phyloP scores from a whole-genome alignment of 495 filamentous ascomycete species.

The Penicillium paradoxum region DNA sequence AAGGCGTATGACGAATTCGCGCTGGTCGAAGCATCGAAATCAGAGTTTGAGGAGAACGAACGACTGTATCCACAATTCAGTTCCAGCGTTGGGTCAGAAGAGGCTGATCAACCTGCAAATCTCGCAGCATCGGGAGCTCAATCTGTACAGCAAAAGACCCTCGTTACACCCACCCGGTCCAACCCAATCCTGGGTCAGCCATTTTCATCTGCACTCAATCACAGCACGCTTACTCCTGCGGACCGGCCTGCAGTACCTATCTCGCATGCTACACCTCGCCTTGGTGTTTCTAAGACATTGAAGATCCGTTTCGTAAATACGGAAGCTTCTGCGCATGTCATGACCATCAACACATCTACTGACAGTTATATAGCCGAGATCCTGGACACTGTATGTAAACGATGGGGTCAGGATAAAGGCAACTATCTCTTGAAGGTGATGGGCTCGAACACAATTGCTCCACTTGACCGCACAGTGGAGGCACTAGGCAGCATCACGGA shows the following conservation, averaged over 20 bases:
- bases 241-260: slow-evolving; percentile 55
- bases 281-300: slow-evolving; percentile 78
- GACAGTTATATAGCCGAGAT: slow-evolving; percentile 95
- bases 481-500: slow-evolving; percentile 79
- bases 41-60: slow-evolving; percentile 75
- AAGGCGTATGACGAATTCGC: slow-evolving; percentile 93
- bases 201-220: slow-evolving; percentile 50
- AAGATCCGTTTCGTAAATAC: slow-evolving; percentile 78
- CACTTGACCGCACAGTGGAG: slow-evolving; percentile 82
- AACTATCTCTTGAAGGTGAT: slow-evolving; percentile 85
- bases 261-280: slow-evolving; percentile 58
- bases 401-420: slow-evolving; percentile 83
- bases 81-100: slow-evolving; percentile 48
- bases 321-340: slow-evolving; percentile 53
- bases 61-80: slow-evolving; percentile 66
- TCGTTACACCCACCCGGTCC: slow-evolving; percentile 25
- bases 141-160: slow-evolving; percentile 25
- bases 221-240: slow-evolving; percentile 53
- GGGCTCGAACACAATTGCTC: slow-evolving; percentile 76
- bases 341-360: slow-evolving; percentile 78
- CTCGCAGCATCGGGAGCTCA: slow-evolving; percentile 40
- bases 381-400: slow-evolving; percentile 82
- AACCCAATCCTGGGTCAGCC: slow-evolving; percentile 56
- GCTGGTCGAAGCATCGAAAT: slow-evolving; percentile 72
- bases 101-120: slow-evolving; percentile 31